Percentiles rank a stretch among this genome's conserved stretches.
Evolutionary conservation across 345 rosid species (phyloP).

Genomic region (Rubroshorea leprosula): DNA sequence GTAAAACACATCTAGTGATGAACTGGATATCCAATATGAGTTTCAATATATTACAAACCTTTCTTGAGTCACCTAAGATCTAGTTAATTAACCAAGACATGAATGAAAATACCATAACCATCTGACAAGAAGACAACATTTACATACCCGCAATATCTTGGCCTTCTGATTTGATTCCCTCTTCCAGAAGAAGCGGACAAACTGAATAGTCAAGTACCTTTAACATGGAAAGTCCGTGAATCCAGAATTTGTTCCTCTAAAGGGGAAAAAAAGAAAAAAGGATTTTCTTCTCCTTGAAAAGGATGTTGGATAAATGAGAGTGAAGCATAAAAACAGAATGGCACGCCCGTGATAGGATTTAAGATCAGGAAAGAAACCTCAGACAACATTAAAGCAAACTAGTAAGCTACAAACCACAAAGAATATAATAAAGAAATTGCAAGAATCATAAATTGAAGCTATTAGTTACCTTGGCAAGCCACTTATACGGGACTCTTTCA

Average conservation of each 20-base stretch:
- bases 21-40: constrained; percentile 8
- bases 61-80: no score
- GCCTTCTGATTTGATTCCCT: constrained; percentile 98
- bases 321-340: not conserved
- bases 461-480: constrained; percentile 67
- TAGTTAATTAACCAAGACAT: no score
- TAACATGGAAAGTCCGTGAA: constrained; percentile 10
- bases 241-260: not conserved
- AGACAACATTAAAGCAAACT: not conserved
- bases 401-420: not conserved
- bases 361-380: no score
- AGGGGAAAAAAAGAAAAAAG: not conserved
- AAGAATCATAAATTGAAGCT: constrained; percentile 4
- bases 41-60: no score
- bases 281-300: not conserved
- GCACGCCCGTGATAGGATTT: no score
- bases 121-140: not conserved
- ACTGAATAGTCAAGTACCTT: constrained; percentile 95
- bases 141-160: constrained; percentile 83
- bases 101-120: not conserved
- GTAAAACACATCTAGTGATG: constrained; percentile 2
- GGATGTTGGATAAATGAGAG: not conserved
- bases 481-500: constrained; percentile 79
- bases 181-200: constrained; percentile 99
- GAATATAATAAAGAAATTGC: constrained; percentile 1